phyloP scores from a whole-genome alignment of 1,284 basidiomycete genomes.

The Phenoliferia sp. region DNA sequence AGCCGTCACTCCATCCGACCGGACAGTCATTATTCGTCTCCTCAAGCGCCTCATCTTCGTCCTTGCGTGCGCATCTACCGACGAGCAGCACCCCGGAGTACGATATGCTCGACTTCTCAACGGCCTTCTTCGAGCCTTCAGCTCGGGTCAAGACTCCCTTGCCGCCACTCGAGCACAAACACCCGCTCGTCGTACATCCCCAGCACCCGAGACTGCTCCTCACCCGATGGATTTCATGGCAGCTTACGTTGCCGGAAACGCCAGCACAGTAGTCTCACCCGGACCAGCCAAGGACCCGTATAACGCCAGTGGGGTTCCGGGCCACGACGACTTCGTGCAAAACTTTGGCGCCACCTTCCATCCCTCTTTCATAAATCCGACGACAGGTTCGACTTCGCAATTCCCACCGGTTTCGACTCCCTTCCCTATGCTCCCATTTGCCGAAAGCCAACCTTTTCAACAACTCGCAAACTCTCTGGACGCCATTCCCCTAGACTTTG shows the following conservation, averaged over 20 bases:
- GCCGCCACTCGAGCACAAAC: background rate
- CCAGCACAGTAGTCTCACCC: background rate
- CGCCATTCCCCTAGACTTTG: background rate
- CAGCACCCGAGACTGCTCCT: background rate
- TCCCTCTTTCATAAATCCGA: background rate
- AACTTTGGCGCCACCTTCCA: background rate
- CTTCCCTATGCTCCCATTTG: background rate
- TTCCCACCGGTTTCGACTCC: background rate
- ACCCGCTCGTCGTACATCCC: background rate
- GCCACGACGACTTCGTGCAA: background rate
- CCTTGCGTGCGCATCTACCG: conserved; percentile 3
- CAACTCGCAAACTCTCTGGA: background rate
- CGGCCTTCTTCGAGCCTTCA: conserved; percentile 34
- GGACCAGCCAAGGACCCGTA: background rate
- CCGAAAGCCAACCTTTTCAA: background rate
- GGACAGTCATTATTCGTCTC: conserved; percentile 28
- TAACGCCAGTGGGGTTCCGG: background rate
- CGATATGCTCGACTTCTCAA: conserved; percentile 36
- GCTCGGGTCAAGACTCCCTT: conserved; percentile 25
- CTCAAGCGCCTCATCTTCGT: conserved; percentile 19
- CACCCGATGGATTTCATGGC: background rate
- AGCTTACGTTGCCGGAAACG: background rate
- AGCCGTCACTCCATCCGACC: conserved; percentile 31
- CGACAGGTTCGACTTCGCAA: background rate
- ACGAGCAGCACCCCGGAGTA: conserved; percentile 32